Percentiles rank a stretch among this genome's conserved stretches.
phyloP scores from a whole-genome alignment of 208 protist species.

The Acanthamoeba sp. region DNA sequence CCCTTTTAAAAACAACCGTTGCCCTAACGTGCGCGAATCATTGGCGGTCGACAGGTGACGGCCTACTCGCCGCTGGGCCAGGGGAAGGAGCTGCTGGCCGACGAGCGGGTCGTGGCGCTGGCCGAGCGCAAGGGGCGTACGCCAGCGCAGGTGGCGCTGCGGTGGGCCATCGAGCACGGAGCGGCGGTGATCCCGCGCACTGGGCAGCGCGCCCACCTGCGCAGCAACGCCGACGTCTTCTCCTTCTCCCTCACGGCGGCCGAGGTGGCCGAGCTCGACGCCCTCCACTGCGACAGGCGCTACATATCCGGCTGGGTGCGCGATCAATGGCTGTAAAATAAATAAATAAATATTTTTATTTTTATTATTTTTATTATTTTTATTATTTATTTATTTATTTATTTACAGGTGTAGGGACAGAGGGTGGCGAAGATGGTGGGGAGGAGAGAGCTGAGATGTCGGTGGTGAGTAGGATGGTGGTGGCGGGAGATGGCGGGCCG shows the following conservation, averaged over 20 bases:
- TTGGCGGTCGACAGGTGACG: neutral
- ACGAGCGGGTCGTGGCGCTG: neutral
- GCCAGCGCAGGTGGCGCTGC: neutral
- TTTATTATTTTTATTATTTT: no score
- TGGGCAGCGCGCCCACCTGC: neutral
- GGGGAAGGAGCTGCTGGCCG: neutral
- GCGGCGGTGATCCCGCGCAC: constrained; percentile 3
- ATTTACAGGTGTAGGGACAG: no score
- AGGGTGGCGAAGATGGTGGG: no score
- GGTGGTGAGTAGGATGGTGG: no score
- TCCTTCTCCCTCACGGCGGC: neutral
- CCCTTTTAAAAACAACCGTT: neutral
- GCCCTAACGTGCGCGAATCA: neutral
- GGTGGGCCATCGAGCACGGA: constrained; percentile 18
- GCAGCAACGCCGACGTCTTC: neutral
- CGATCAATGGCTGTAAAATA: neutral
- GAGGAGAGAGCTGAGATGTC: no score
- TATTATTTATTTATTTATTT: no score
- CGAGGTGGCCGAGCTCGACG: constrained; percentile 15
- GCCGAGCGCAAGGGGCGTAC: neutral
- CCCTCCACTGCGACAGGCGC: constrained; percentile 3
- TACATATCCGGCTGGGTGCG: neutral
- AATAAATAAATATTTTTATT: neutral
- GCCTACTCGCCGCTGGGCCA: constrained; percentile 26
- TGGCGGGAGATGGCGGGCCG: no score